phyloP scores from a whole-genome alignment of 805 yeast species.

The Alloascoidea hylecoeti region DNA sequence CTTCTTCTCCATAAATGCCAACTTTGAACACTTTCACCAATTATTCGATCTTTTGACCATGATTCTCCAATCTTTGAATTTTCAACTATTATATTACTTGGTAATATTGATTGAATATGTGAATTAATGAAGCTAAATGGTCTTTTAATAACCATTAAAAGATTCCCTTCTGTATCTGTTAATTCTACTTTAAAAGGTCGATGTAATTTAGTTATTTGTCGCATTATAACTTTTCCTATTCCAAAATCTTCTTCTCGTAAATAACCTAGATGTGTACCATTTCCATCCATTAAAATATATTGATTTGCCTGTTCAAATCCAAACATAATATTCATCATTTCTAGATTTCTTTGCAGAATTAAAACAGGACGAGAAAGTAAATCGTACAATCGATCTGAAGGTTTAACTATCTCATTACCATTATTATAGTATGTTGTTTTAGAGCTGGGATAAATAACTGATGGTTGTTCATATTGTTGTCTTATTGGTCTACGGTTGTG shows the following conservation, averaged over 20 bases:
- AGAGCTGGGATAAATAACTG: no score
- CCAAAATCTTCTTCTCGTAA: slow-evolving; percentile 76
- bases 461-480: slow-evolving; percentile 7
- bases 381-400: slow-evolving; percentile 42
- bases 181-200: slow-evolving; percentile 75
- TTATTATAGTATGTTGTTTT: no score
- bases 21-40: slow-evolving; percentile 83
- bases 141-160: slow-evolving; percentile 53
- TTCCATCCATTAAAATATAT: slow-evolving; percentile 54
- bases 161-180: slow-evolving; percentile 47
- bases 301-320: slow-evolving; percentile 89
- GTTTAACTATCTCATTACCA: slow-evolving; percentile 35
- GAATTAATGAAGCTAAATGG: slow-evolving; percentile 86
- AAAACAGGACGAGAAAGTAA: slow-evolving; percentile 69
- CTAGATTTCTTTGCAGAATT: slow-evolving; percentile 79
- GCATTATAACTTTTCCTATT: slow-evolving; percentile 47
- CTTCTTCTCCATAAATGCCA: slow-evolving; percentile 94
- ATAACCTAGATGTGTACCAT: slow-evolving; percentile 65
- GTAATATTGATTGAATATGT: slow-evolving; percentile 60
- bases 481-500: not conserved
- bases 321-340: slow-evolving; percentile 71
- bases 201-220: slow-evolving; percentile 77
- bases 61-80: no score
- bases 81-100: slow-evolving; percentile 22
- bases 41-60: slow-evolving; percentile 28